phyloP scores from a whole-genome alignment of 805 yeast genomes.

The Metschnikowia hibisci region DNA sequence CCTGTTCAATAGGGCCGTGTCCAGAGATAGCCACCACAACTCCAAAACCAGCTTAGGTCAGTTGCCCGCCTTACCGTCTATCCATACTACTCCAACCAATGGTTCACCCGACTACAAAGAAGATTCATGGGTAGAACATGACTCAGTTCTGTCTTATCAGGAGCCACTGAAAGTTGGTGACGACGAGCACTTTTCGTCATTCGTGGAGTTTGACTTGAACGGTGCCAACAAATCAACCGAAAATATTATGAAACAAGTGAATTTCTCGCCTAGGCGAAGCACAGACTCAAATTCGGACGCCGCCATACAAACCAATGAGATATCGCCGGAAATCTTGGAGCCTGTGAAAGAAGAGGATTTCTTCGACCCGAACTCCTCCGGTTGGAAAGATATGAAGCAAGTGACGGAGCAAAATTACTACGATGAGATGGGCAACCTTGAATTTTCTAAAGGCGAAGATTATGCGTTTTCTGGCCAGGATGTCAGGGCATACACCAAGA shows the following conservation, averaged over 20 bases:
- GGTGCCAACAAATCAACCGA: slow-evolving; percentile 5
- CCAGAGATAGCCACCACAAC: slow-evolving; percentile 9
- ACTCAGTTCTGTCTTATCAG: neutral
- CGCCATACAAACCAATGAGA: neutral
- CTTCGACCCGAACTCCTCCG: slow-evolving; percentile 39
- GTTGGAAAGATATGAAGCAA: slow-evolving; percentile 87
- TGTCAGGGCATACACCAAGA: slow-evolving; percentile 78
- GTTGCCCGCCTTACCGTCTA: slow-evolving; percentile 16
- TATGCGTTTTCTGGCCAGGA: slow-evolving; percentile 37
- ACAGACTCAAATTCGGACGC: neutral
- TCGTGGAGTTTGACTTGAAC: slow-evolving; percentile 30
- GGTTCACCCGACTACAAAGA: neutral
- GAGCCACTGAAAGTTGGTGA: neutral
- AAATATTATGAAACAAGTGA: slow-evolving; percentile 8
- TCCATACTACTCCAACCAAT: slow-evolving; percentile 1
- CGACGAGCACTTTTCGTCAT: neutral
- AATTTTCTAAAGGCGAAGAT: slow-evolving; percentile 31
- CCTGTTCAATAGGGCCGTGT: slow-evolving; percentile 2
- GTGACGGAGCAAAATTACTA: slow-evolving; percentile 74
- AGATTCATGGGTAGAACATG: neutral
- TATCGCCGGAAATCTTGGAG: neutral
- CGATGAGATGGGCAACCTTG: slow-evolving; percentile 71
- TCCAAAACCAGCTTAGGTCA: slow-evolving; percentile 12
- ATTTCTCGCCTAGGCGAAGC: slow-evolving; percentile 1
- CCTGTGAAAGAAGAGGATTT: slow-evolving; percentile 27